Evolutionary conservation across 163 green algal genomes (phyloP), one percentile per base, ranked within the genome.

Genomic region (Trebouxiophyceae sp.): DNA sequence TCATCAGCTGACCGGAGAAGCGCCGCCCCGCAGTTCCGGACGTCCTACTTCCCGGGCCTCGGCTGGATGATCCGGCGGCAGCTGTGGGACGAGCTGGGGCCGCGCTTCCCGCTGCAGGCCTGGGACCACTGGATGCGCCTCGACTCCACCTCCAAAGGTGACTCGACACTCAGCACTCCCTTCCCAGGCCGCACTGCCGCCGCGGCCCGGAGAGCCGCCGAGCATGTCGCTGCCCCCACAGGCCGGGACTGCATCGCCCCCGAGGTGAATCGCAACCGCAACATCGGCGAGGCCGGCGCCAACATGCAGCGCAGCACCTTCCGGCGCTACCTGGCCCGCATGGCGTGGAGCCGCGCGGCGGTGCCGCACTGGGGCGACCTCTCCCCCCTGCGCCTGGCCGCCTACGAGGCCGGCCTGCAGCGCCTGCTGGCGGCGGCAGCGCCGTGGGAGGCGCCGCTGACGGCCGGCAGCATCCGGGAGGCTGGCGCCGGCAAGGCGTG

Each of bases 71-170:
- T 86, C 70, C 65, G 57, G 54, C 57, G 70, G 0, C 3, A 78
- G 63, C 59, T 86, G 57, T 86, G 79, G 79, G 24, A 54, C 45
- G 79, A 86, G 64, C 55, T 86, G 8, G 58, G 69, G 5, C 60
- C 55, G 2, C 22, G 45, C 0, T 86, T 72, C 65, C 76, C 79
- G 6, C 28, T 61, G 16, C 67, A 75, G 61, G 44, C 64, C 57
- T 82, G 77, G 79, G 76, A 86, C 67, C 73, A 81, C 50, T 84
- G 74, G 39, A 81, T 86, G 79, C 68, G 79, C 23, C 67, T 74
- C 16, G 65, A 77, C 32, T 56, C 66, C 28, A 77, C 78, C 47
- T 63, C 75, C 20, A 62, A 71, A 70, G 79, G 68, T 59, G 50
- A n/a, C n/a, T n/a, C n/a, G n/a, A n/a, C n/a, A n/a, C n/a, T n/a